Base-by-base conservation (phyloP, 2,329 filamentous ascomycete genomes). In the Colletotrichum ledebouriae region DNA sequence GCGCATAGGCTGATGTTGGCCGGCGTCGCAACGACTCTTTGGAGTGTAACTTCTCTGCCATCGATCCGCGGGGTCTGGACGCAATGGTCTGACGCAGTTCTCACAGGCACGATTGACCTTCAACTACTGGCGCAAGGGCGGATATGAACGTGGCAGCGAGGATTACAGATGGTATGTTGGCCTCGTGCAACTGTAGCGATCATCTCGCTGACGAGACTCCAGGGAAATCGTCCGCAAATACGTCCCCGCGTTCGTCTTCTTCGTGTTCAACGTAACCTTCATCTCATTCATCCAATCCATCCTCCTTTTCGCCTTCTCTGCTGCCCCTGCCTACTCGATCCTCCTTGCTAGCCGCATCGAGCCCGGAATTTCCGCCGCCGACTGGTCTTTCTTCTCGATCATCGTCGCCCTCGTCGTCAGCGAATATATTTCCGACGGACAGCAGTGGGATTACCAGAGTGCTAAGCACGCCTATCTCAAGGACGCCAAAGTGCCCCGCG, bases 51-150 rank as follows among this genome's bases (percentile, higher is more conserved):
- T 12, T 10, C 11, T 4, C n/a, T 29, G 29, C 29, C 6, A 2
- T 29, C 12, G 15, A 22, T 4, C 3, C 2, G n/a, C 22, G 10
- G 17, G 15, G 17, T 46, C 6, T 10, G n/a, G 13, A 11, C 12
- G 15, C 6, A 3, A 11, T 11, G 25, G 12, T 59, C 75, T 76
- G 53, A 79, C 69, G 69, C 70, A 50, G 13, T 37, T 17, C 44
- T 22, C 49, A 15, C 68, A 94, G 92, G 77, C 82, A 66, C 92
- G 96, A 11, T 83, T 99, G 79, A 98, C 95, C 3, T 98, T 88
- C 84, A 99, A 99, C 81, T 99, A 98, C 82, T 97, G 92, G 90
- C 91, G 96, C 67, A 97, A 93, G 78, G 96, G 96, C 44, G 96
- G 96, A 25, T 99, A 99, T 78, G 83, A 86, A 15, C 85, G 94